Conservation (phyloP, 352 stramenopile genomes). For the Phytophthora hybrid region DNA sequence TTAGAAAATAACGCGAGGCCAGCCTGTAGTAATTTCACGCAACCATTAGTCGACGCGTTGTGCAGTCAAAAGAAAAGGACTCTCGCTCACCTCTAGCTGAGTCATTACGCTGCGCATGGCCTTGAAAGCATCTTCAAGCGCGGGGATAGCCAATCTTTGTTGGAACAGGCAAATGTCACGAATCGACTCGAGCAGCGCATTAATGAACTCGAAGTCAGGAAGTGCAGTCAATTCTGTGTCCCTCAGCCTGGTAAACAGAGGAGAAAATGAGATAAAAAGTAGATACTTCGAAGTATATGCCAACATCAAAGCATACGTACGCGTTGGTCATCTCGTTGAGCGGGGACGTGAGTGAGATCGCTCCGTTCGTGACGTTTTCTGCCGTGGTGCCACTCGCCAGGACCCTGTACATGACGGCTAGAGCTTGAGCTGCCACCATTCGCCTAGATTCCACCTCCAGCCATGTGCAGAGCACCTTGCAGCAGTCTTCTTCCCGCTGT, state of each 20-base stretch:
- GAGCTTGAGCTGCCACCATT: constrained; percentile 47
- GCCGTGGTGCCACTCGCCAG: constrained; percentile 26
- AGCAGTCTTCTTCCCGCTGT: constrained; percentile 47
- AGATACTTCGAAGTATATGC: no score
- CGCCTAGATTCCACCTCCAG: constrained; percentile 36
- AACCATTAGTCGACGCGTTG: background rate
- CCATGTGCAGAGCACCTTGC: constrained; percentile 54
- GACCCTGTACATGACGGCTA: constrained; percentile 49
- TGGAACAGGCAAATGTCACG: constrained; percentile 61
- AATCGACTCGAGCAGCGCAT: constrained; percentile 59
- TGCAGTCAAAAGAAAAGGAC: background rate
- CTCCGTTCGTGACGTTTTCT: constrained; percentile 32
- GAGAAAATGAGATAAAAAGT: background rate
- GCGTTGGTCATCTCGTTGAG: constrained; percentile 41
- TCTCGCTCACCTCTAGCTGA: constrained; percentile 57
- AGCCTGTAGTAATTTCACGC: constrained; percentile 16
- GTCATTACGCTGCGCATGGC: constrained; percentile 60
- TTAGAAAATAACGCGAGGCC: constrained; percentile 36
- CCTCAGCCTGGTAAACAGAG: constrained; percentile 44
- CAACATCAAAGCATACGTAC: constrained; percentile 33
- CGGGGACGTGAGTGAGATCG: constrained; percentile 30
- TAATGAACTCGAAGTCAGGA: constrained; percentile 68
- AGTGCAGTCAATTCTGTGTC: constrained; percentile 41
- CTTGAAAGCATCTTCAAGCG: constrained; percentile 48
- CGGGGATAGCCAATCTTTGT: constrained; percentile 33